phyloP scores from a whole-genome alignment of 2,329 filamentous ascomycete species.

The Aspergillus spinulosporus region DNA sequence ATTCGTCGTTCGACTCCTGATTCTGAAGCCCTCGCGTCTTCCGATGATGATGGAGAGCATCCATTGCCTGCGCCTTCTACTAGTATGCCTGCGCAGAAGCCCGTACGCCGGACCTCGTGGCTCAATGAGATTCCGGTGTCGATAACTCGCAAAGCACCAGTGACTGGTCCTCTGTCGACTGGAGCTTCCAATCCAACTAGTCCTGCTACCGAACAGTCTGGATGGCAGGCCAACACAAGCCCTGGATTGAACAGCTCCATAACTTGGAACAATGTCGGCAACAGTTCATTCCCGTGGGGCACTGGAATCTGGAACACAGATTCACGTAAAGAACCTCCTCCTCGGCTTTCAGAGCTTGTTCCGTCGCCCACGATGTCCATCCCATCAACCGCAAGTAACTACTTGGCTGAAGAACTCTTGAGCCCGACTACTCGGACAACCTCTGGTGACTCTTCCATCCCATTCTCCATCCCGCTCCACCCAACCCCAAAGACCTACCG shows the following conservation, averaged over 20 bases:
- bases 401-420: slow-evolving; percentile 57
- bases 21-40: slow-evolving; percentile 89
- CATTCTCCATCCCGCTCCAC: slow-evolving; percentile 83
- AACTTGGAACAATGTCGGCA: slow-evolving; percentile 49
- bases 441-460: slow-evolving; percentile 61
- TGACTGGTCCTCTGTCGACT: slow-evolving; percentile 73
- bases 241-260: slow-evolving; percentile 42
- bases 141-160: slow-evolving; percentile 72
- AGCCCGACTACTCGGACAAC: slow-evolving; percentile 48
- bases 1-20: slow-evolving; percentile 85
- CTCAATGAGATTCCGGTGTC: slow-evolving; percentile 75
- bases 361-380: slow-evolving; percentile 69
- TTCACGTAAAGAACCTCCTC: slow-evolving; percentile 70
- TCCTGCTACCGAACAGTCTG: slow-evolving; percentile 65
- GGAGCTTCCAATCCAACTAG: slow-evolving; percentile 79
- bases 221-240: slow-evolving; percentile 44
- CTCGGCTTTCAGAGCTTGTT: slow-evolving; percentile 71
- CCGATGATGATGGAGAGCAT: slow-evolving; percentile 83
- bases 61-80: slow-evolving; percentile 55
- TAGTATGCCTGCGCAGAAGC: slow-evolving; percentile 57
- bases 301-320: slow-evolving; percentile 81
- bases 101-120: slow-evolving; percentile 76
- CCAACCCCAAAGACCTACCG: slow-evolving; percentile 90
- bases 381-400: slow-evolving; percentile 50
- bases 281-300: slow-evolving; percentile 66